phyloP scores from a whole-genome alignment of 345 rosid species.

The Abelmoschus esculentus region DNA sequence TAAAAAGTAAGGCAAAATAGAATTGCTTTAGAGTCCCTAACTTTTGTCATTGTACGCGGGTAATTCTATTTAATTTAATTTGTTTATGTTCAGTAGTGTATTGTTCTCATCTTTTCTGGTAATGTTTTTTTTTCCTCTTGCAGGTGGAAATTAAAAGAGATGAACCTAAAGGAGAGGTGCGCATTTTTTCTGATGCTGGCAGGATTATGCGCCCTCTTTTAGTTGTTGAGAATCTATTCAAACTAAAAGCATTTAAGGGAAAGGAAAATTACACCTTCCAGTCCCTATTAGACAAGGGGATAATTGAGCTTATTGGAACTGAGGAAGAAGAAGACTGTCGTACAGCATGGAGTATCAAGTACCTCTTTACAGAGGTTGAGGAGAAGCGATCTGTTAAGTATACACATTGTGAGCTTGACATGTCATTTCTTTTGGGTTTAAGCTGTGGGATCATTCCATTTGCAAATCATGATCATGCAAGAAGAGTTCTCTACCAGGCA shows the following conservation, averaged over 20 bases:
- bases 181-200: constrained; percentile 78
- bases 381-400: constrained; percentile 32
- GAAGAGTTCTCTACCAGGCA: constrained; percentile 81
- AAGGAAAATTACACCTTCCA: constrained; percentile 32
- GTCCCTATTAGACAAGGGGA: constrained; percentile 58
- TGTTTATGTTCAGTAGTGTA: neutral
- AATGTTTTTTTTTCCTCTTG: constrained; percentile 8
- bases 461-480: constrained; percentile 85
- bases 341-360: constrained; percentile 61
- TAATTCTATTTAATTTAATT: neutral
- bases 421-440: constrained; percentile 73
- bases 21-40: neutral
- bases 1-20: neutral
- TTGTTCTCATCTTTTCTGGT: constrained; percentile 3
- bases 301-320: constrained; percentile 64
- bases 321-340: constrained; percentile 91
- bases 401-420: constrained; percentile 76
- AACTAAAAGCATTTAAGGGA: constrained; percentile 45
- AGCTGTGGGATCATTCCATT: constrained; percentile 87
- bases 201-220: constrained; percentile 87
- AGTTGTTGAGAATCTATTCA: constrained; percentile 57
- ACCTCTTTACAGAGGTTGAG: constrained; percentile 35
- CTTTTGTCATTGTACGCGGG: neutral
- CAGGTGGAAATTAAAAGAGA: constrained; percentile 87
- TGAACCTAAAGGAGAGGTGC: constrained; percentile 53